Percentiles rank a stretch among this genome's conserved stretches.
phyloP scores from a whole-genome alignment of 208 protist genomes.

The Trypanosoma boissoni region DNA sequence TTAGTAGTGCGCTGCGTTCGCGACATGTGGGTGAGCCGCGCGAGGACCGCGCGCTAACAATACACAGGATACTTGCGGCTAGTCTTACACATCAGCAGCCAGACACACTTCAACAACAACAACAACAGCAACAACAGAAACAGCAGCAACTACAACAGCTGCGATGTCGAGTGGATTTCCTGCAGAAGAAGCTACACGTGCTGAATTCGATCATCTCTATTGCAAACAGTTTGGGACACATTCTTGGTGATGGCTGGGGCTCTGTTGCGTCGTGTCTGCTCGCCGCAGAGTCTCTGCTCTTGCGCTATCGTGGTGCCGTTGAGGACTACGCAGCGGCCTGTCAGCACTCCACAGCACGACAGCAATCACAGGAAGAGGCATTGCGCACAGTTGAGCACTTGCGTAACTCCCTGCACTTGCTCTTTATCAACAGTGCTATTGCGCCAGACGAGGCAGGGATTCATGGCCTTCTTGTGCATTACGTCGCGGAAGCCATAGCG shows the following conservation, averaged over 20 bases:
- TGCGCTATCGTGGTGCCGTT: constrained; percentile 30
- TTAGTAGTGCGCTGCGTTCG: too few relatives aligned
- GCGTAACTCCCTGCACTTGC: constrained; percentile 51
- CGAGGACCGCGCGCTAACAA: too few relatives aligned
- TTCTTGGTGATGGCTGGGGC: constrained; percentile 44
- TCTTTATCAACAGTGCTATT: constrained; percentile 47
- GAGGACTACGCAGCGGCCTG: constrained; percentile 36
- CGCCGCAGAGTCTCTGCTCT: constrained; percentile 38
- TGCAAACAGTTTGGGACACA: constrained; percentile 41
- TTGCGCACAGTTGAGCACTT: constrained; percentile 45
- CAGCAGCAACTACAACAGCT: neutral
- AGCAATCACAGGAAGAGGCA: constrained; percentile 18
- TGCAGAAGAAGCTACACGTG: constrained; percentile 52
- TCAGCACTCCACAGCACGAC: constrained; percentile 7
- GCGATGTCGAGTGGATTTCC: constrained; percentile 5
- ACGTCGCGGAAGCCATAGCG: constrained; percentile 28
- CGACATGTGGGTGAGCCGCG: too few relatives aligned
- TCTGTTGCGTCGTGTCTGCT: constrained; percentile 44
- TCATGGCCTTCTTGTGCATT: constrained; percentile 32
- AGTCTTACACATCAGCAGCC: too few relatives aligned
- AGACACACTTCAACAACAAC: too few relatives aligned
- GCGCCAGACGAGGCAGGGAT: constrained; percentile 17
- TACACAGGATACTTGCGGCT: too few relatives aligned
- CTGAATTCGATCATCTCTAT: constrained; percentile 60
- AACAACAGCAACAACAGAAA: neutral